Evolutionary conservation across 1,139 yeast species (phyloP).

Genomic region (Kurtzmaniella quercitrusa): DNA sequence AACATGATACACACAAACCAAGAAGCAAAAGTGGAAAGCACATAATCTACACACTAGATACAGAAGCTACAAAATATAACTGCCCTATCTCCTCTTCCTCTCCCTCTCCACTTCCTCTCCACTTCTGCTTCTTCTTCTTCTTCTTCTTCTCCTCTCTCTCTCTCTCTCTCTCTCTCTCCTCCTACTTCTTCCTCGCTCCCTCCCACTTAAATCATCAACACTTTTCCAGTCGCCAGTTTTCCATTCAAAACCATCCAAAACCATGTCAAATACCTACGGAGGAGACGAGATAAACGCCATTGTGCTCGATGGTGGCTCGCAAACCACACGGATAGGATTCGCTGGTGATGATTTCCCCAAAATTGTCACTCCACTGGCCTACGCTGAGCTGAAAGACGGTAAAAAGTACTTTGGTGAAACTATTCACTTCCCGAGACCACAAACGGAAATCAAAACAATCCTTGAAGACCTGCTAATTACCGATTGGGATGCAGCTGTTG

Average conservation of each 20-base stretch:
- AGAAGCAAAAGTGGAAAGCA: too few relatives aligned
- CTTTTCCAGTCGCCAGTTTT: background rate
- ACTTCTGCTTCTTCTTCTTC: too few relatives aligned
- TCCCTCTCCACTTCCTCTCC: too few relatives aligned
- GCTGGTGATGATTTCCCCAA: slow-evolving; percentile 95
- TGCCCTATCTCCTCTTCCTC: too few relatives aligned
- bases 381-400: slow-evolving; percentile 18
- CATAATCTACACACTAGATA: too few relatives aligned
- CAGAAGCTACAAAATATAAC: too few relatives aligned
- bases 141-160: too few relatives aligned
- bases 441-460: slow-evolving; percentile 54
- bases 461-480: slow-evolving; percentile 54
- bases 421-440: slow-evolving; percentile 50
- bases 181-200: too few relatives aligned
- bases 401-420: slow-evolving; percentile 48
- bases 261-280: slow-evolving; percentile 29
- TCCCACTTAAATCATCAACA: background rate
- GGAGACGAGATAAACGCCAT: slow-evolving; percentile 87
- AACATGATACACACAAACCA: too few relatives aligned
- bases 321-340: slow-evolving; percentile 77
- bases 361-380: slow-evolving; percentile 65
- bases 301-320: slow-evolving; percentile 89
- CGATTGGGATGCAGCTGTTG: slow-evolving; percentile 76
- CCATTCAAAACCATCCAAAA: background rate
- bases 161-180: too few relatives aligned